Percentiles rank a stretch among this genome's conserved stretches.
phyloP scores from a whole-genome alignment of 345 rosid genomes.

The thale cress (Arabidopsis thaliana) region TAIR10.1 NC_003070.9:28781001-28781500 shows the following conservation, averaged over 20 bases:
- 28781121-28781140: background rate
- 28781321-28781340: slow-evolving; percentile 14
- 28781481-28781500: slow-evolving; percentile 83
- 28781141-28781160: slow-evolving; percentile 15
- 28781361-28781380: slow-evolving; percentile 89
- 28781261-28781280: slow-evolving; percentile 96
- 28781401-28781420: slow-evolving; percentile 96
- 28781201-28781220: slow-evolving; percentile 91
- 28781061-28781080: slow-evolving; percentile 61
- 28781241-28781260: slow-evolving; percentile 90
- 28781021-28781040: slow-evolving; percentile 60
- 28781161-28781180: background rate
- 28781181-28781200: slow-evolving; percentile 57
- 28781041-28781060: slow-evolving; percentile 47
- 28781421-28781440: slow-evolving; percentile 97
- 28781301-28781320: slow-evolving; percentile 37
- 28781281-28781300: slow-evolving; percentile 35
- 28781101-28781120: background rate
- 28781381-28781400: slow-evolving; percentile 95
- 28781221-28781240: slow-evolving; percentile 90
- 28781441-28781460: slow-evolving; percentile 83
- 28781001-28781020: slow-evolving; percentile 47
- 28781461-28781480: slow-evolving; percentile 91
- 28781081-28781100: slow-evolving; percentile 69
- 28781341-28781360: slow-evolving; percentile 34